These are phyloP conservation scores for Leccinum subgranulosum DNA, from an alignment of 768 basidiomycete species.

Conservation along the genomic window DNA sequence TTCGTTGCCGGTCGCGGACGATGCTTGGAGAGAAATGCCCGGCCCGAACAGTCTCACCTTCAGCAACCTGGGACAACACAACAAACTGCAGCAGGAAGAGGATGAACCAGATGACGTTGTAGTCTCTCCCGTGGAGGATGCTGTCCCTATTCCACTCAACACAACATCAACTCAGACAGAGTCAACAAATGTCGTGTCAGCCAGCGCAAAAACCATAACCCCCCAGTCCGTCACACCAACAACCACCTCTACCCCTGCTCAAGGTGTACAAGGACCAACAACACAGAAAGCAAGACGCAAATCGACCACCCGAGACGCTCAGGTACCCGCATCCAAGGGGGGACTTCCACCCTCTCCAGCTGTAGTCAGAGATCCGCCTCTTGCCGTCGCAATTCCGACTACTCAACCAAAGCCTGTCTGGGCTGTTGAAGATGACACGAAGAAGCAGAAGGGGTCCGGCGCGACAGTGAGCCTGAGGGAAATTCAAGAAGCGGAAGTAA, in stretches of 20 bases:
- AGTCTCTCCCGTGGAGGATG: constrained; percentile 18
- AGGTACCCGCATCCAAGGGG: constrained; percentile 21
- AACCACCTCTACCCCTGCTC: constrained; percentile 10
- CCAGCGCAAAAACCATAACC: neutral
- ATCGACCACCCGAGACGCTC: constrained; percentile 24
- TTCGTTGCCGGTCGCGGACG: constrained; percentile 44
- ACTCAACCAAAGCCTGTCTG: constrained; percentile 53
- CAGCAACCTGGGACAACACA: constrained; percentile 58
- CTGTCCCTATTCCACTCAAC: constrained; percentile 12
- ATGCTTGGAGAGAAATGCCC: constrained; percentile 43
- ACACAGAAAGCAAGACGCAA: constrained; percentile 26
- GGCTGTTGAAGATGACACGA: constrained; percentile 66
- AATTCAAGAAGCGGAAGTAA: constrained; percentile 92
- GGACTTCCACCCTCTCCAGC: constrained; percentile 5
- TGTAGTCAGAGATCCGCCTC: constrained; percentile 21
- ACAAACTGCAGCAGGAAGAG: constrained; percentile 45
- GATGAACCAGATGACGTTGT: constrained; percentile 14
- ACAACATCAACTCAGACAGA: constrained; percentile 15
- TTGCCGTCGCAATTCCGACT: constrained; percentile 18
- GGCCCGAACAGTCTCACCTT: constrained; percentile 53
- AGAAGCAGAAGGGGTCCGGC: constrained; percentile 45
- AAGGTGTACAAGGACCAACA: constrained; percentile 19
- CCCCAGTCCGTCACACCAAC: constrained; percentile 10
- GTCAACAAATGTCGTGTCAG: constrained; percentile 6
- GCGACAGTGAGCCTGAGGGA: constrained; percentile 75